Evolutionary conservation across 2,329 filamentous ascomycete genomes (phyloP), one percentile per base, ranked within the genome.

Genomic region (Rhytidhysteron rufulum): DNA sequence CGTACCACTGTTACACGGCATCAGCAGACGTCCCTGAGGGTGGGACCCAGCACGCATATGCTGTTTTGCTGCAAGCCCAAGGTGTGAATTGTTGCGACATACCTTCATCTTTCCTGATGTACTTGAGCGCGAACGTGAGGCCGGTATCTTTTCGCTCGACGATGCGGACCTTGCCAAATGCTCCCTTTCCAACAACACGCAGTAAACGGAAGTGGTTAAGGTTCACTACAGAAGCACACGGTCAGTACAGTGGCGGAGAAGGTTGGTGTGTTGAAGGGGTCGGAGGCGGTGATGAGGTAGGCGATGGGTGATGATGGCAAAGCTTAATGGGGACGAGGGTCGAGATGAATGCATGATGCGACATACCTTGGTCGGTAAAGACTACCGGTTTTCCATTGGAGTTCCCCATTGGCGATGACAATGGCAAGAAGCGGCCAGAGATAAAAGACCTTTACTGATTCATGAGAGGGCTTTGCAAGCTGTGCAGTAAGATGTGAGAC

Each of bases 31-130:
- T 45, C 44, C 41, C 34, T 35, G 37, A 48, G 16, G 48, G 37
- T 34, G 37, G 37, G 37, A 24, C 21, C 17, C 19, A 34, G 32
- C 33, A 25, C 36, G 34, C 44, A 32, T 48, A 47, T 40, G 31
- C 24, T 29, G 34, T 15, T 19, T 16, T 16, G 31, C 37, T 31
- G 44, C 41, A 41, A 30, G 31, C 34, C 16, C 15, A 41, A 31
- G 6, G 21, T 20, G 21, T 32, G 36, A 40, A 34, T 34, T 21
- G 16, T 20, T 22, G 33, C 41, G 41, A 69, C 81, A 47, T 60
- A 90, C 89, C 87, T 80, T 97, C 91, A 85, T 97, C 91, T 79
- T 96, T 97, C 53, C 90, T 83, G 50, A 97, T 97, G 67, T 97
- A 97, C 69, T 98, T 98, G 50, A 98, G 77, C 32, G 93, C 93